A percentile compares a stretch with the other conserved stretches of the same genome.
phyloP scores from a whole-genome alignment of 495 filamentous ascomycete genomes.

The Neurospora cerealis region DNA sequence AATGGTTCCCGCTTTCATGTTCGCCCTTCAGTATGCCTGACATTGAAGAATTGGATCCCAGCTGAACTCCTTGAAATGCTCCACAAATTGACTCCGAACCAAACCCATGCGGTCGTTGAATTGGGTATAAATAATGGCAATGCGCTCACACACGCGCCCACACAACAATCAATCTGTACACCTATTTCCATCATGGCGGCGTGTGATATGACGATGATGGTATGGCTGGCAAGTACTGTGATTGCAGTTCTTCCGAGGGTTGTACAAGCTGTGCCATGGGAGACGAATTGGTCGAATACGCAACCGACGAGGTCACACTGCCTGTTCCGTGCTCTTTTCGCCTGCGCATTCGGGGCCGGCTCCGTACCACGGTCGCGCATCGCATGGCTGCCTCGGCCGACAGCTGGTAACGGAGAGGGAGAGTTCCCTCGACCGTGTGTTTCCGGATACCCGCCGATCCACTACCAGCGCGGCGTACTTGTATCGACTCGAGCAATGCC shows the following conservation, averaged over 20 bases:
- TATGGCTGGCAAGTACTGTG: not conserved
- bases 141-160: not conserved
- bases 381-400: slow-evolving; percentile 31
- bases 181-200: not conserved
- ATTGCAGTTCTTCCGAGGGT: slow-evolving; percentile 5
- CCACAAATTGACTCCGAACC: not conserved
- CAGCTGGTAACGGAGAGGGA: slow-evolving; percentile 25
- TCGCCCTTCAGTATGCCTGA: not conserved
- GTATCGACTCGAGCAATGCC: slow-evolving; percentile 7
- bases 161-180: not conserved
- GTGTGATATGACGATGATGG: not conserved
- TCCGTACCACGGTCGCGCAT: slow-evolving; percentile 33
- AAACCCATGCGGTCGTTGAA: not conserved
- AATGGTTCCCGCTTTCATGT: not conserved
- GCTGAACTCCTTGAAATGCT: not conserved
- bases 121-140: not conserved
- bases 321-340: slow-evolving; percentile 16
- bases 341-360: slow-evolving; percentile 32
- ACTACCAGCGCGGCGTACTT: slow-evolving; percentile 15
- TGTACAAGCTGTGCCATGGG: slow-evolving; percentile 1
- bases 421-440: slow-evolving; percentile 14
- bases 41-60: not conserved
- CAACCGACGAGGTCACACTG: slow-evolving; percentile 9
- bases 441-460: slow-evolving; percentile 26
- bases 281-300: slow-evolving; percentile 12